These are phyloP conservation scores for Leccinum huronense DNA, from an alignment of 1,284 basidiomycete genomes.

Conservation along the genomic window DNA sequence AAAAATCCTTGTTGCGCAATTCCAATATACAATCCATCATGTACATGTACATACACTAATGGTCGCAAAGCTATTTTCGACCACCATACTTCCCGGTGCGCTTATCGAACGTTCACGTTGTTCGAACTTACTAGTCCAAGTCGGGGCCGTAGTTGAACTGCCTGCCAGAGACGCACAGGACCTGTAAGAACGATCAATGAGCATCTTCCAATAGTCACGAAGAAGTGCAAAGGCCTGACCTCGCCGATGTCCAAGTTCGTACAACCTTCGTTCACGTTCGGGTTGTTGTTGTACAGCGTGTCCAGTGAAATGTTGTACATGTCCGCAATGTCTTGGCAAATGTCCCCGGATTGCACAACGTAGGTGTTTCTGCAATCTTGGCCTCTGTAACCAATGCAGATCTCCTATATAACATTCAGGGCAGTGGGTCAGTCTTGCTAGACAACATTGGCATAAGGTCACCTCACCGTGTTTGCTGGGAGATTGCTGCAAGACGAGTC, in stretches of 20 bases:
- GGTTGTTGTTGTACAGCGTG: not conserved
- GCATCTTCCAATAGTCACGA: not conserved
- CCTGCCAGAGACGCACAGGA: not conserved
- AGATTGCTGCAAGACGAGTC: not conserved
- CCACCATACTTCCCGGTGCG: not conserved
- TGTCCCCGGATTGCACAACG: not conserved
- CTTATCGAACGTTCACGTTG: not conserved
- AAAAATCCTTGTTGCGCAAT: not conserved
- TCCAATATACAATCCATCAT: not conserved
- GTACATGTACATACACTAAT: not conserved
- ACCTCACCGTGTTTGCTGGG: not conserved
- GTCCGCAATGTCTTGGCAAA: not conserved
- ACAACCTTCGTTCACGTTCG: not conserved
- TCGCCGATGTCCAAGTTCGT: not conserved
- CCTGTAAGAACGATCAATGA: not conserved
- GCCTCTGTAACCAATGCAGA: not conserved
- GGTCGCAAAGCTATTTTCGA: not conserved
- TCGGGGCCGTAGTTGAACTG: not conserved
- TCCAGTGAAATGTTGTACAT: not conserved
- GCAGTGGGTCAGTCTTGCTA: not conserved
- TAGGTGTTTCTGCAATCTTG: not conserved
- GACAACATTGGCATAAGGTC: not conserved
- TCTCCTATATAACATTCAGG: not conserved
- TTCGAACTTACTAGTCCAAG: not conserved
- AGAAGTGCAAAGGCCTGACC: not conserved